phyloP scores from a whole-genome alignment of 805 yeast genomes.

The Lipomyces lipofer region DNA sequence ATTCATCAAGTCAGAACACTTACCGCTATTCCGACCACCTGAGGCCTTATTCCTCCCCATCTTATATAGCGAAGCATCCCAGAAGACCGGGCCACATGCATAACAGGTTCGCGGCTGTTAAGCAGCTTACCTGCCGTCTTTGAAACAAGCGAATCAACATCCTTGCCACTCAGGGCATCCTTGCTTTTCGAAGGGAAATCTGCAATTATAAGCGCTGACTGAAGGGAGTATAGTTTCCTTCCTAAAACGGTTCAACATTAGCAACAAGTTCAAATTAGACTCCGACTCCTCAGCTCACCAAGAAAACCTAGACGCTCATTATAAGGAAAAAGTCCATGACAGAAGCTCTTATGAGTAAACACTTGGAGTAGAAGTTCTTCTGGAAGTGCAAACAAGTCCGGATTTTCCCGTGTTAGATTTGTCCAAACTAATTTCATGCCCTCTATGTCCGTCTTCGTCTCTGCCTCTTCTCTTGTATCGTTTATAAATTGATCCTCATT shows the following conservation, averaged over 20 bases:
- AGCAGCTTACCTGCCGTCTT: constrained; percentile 11
- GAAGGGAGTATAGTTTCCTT: constrained; percentile 18
- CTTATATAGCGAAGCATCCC: constrained; percentile 7
- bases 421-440: constrained; percentile 13
- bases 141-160: constrained; percentile 15
- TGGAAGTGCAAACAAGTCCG: constrained; percentile 52
- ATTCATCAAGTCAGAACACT: too few relatives aligned
- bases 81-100: constrained; percentile 17
- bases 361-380: constrained; percentile 72
- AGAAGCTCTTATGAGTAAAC: constrained; percentile 91
- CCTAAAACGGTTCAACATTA: constrained; percentile 5
- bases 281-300: constrained; percentile 13
- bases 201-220: constrained; percentile 14
- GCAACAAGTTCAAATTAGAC: background rate
- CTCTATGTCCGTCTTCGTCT: background rate
- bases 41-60: too few relatives aligned
- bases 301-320: constrained; percentile 79
- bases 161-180: constrained; percentile 20
- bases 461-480: background rate
- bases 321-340: constrained; percentile 85
- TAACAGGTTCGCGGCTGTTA: constrained; percentile 14
- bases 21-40: too few relatives aligned
- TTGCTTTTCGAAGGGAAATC: constrained; percentile 9
- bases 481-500: background rate
- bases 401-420: constrained; percentile 12